Conservation (phyloP, 129 eudicot genomes). For the Flaveria linearis region DNA sequence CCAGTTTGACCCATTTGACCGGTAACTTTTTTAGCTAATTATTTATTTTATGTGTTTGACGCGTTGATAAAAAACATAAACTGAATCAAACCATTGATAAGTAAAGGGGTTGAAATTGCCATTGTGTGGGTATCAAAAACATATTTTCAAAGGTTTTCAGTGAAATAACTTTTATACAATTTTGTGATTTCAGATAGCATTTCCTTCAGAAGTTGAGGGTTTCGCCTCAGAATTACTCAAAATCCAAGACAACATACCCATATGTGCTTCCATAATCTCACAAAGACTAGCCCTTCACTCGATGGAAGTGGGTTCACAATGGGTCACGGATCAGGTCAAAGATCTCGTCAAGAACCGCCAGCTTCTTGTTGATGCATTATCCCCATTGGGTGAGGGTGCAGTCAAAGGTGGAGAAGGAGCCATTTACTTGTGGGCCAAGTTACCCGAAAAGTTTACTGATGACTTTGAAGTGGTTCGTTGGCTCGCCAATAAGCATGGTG, state of each 20-base stretch:
- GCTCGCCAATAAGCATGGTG: constrained; percentile 73
- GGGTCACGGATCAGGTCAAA: constrained; percentile 84
- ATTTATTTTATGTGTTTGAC: background rate
- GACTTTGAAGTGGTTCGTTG: constrained; percentile 87
- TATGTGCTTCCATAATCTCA: constrained; percentile 90
- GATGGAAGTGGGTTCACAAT: constrained; percentile 73
- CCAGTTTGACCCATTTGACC: background rate
- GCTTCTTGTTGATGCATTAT: constrained; percentile 64
- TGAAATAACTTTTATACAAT: background rate
- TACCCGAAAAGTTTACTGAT: constrained; percentile 54
- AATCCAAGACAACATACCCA: constrained; percentile 97
- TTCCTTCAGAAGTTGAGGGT: constrained; percentile 84
- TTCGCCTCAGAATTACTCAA: constrained; percentile 71
- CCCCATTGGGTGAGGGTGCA: constrained; percentile 73
- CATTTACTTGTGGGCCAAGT: constrained; percentile 90
- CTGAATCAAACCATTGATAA: background rate
- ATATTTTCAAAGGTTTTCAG: background rate
- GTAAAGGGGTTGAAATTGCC: background rate
- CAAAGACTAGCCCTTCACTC: constrained; percentile 81
- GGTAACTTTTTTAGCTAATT: background rate
- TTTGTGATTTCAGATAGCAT: constrained; percentile 74
- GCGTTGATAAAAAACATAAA: background rate
- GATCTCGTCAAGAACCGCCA: constrained; percentile 69
- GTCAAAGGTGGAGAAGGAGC: constrained; percentile 99
- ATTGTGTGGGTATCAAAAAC: background rate